Percentiles rank a stretch among this genome's conserved stretches.
phyloP scores from a whole-genome alignment of 495 filamentous ascomycete species.

The Hypoxylon trugodes region DNA sequence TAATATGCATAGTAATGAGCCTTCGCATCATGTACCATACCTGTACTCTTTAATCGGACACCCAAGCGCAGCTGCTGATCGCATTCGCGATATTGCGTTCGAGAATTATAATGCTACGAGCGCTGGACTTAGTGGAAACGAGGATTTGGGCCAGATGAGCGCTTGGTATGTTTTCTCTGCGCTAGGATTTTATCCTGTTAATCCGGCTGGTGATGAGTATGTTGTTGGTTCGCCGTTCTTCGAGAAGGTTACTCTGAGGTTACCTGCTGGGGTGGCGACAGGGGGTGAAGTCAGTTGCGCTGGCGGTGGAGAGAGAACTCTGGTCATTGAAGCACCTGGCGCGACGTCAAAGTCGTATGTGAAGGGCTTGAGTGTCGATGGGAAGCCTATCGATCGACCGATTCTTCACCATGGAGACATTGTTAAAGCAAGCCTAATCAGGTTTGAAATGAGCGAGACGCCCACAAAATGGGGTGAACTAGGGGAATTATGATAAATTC shows the following conservation, averaged over 20 bases:
- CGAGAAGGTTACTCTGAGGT: slow-evolving; percentile 36
- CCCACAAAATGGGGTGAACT: slow-evolving; percentile 39
- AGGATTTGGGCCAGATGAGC: slow-evolving; percentile 48
- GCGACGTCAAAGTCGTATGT: slow-evolving; percentile 38
- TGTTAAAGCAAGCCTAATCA: slow-evolving; percentile 35
- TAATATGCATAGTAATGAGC: slow-evolving; percentile 49
- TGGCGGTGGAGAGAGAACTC: slow-evolving; percentile 15
- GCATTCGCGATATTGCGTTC: slow-evolving; percentile 39
- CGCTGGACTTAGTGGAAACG: slow-evolving; percentile 43
- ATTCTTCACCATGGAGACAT: slow-evolving; percentile 40
- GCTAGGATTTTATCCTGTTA: slow-evolving; percentile 44
- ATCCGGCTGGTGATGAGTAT: slow-evolving; percentile 43
- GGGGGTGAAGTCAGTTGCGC: slow-evolving; percentile 20
- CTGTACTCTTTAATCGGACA: slow-evolving; percentile 44
- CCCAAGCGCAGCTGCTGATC: slow-evolving; percentile 33
- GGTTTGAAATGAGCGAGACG: slow-evolving; percentile 44
- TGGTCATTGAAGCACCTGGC: slow-evolving; percentile 40
- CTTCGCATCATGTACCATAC: slow-evolving; percentile 46
- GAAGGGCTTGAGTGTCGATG: slow-evolving; percentile 42
- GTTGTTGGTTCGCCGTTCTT: slow-evolving; percentile 45
- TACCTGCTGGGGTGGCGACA: slow-evolving; percentile 31
- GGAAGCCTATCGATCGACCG: slow-evolving; percentile 28
- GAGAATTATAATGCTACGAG: slow-evolving; percentile 44
- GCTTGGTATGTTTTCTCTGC: slow-evolving; percentile 47
- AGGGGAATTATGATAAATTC: slow-evolving; percentile 15